Evolutionary conservation across 345 rosid genomes (phyloP).

Genomic region (Camelina laxa): DNA sequence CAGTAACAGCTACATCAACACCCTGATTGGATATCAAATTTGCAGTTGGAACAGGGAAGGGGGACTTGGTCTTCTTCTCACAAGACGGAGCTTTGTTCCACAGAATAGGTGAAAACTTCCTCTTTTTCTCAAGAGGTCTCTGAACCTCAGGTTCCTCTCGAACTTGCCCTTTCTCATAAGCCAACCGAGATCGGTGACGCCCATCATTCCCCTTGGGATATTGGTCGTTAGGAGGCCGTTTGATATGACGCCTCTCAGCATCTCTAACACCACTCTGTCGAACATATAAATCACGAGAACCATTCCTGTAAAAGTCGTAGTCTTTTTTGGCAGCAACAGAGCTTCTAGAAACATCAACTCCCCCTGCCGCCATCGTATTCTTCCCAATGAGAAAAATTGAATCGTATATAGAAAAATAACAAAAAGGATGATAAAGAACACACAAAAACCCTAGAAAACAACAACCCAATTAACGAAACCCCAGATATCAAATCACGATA

Average conservation of each 20-base stretch:
- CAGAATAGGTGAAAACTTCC: constrained; percentile 64
- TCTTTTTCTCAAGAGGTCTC: constrained; percentile 56
- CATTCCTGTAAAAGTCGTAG: constrained; percentile 45
- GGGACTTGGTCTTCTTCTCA: constrained; percentile 28
- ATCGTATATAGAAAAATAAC: constrained; percentile 33
- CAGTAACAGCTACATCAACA: constrained; percentile 35
- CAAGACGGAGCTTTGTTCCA: constrained; percentile 49
- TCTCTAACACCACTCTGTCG: constrained; percentile 22
- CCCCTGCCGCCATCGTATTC: constrained; percentile 82
- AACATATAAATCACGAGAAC: constrained; percentile 31
- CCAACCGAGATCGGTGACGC: constrained; percentile 17
- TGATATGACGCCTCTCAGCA: constrained; percentile 33
- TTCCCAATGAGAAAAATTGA: constrained; percentile 57
- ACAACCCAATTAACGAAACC: constrained; percentile 20
- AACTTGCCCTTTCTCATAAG: constrained; percentile 21
- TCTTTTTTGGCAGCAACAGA: constrained; percentile 46
- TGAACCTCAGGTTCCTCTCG: constrained; percentile 41
- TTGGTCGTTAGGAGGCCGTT: constrained; percentile 14
- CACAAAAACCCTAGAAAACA: constrained; percentile 17
- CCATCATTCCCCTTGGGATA: constrained; percentile 33
- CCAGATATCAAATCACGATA: constrained; percentile 36
- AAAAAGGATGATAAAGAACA: background rate
- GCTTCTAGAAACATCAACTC: constrained; percentile 57
- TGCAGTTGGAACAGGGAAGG: constrained; percentile 24
- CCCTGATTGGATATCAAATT: constrained; percentile 27